Percentiles rank a stretch among this genome's conserved stretches.
These are phyloP conservation scores for Cryptococcus sp. DNA, from an alignment of 1,284 basidiomycete species.

Conservation along the genomic window DNA sequence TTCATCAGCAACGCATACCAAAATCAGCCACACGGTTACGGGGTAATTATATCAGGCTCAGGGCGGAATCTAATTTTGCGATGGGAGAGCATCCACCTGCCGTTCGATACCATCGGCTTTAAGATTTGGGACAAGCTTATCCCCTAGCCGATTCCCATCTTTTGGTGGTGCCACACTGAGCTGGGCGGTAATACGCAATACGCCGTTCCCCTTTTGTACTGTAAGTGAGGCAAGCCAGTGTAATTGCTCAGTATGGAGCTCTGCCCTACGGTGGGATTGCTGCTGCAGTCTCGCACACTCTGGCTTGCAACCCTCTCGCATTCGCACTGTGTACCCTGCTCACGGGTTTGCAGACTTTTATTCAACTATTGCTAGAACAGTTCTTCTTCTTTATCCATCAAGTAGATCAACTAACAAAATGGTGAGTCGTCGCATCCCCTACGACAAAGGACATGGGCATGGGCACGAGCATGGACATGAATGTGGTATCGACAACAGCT, in stretches of 20 bases:
- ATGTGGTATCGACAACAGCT: neutral
- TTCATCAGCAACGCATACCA: no score
- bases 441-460: slow-evolving; percentile 1
- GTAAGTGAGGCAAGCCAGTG: no score
- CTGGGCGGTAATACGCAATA: neutral
- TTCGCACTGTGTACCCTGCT: no score
- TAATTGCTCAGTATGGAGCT: no score
- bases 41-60: slow-evolving; percentile 9
- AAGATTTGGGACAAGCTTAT: neutral
- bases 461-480: slow-evolving; percentile 6
- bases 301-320: neutral
- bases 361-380: no score
- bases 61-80: no score
- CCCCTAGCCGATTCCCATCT: neutral
- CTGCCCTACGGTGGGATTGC: no score
- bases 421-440: slow-evolving; percentile 28
- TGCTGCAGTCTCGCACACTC: no score
- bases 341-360: no score
- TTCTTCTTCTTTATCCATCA: slow-evolving; percentile 31
- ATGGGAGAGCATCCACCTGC: no score
- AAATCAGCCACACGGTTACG: no score
- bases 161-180: slow-evolving; percentile 5
- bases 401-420: slow-evolving; percentile 38
- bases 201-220: neutral
- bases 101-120: slow-evolving; percentile 13